Percentiles rank a stretch among this genome's conserved stretches.
These are phyloP conservation scores for Fusarium tanahbumbuense DNA, from an alignment of 2,329 filamentous ascomycete species.

Conservation along the genomic window DNA sequence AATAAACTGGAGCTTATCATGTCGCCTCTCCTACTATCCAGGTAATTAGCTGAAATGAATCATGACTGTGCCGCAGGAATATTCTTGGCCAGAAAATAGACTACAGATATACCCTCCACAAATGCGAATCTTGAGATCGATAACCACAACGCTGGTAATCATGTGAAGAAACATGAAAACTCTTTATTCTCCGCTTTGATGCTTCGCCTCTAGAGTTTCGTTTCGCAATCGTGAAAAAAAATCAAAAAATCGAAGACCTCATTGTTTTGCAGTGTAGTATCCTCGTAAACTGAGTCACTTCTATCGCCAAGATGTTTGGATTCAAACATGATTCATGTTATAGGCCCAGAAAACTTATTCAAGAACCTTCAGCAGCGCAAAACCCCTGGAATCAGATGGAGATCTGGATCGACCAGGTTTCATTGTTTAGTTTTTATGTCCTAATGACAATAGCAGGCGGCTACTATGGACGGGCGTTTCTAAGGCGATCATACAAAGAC, in stretches of 20 bases:
- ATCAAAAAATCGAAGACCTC: no score
- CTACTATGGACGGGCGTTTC: slow-evolving; percentile 30
- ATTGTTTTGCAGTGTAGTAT: slow-evolving; percentile 17
- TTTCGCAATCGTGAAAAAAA: neutral
- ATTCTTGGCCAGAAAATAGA: neutral
- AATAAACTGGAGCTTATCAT: neutral
- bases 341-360: slow-evolving; percentile 19
- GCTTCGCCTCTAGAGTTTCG: neutral
- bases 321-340: slow-evolving; percentile 13
- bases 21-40: neutral
- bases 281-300: neutral
- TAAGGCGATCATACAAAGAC: slow-evolving; percentile 36
- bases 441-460: neutral
- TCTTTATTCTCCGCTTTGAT: neutral
- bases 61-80: neutral
- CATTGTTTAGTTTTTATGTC: slow-evolving; percentile 10
- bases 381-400: neutral
- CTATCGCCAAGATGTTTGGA: slow-evolving; percentile 21
- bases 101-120: neutral
- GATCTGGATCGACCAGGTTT: slow-evolving; percentile 22
- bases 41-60: slow-evolving; percentile 2
- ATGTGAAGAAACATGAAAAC: slow-evolving; percentile 3
- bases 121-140: slow-evolving; percentile 7
- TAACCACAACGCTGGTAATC: neutral
- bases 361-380: slow-evolving; percentile 25